These are phyloP conservation scores for Nannizzia gypsea DNA, from an alignment of 2,329 filamentous ascomycete genomes.

Conservation along the genomic window DNA sequence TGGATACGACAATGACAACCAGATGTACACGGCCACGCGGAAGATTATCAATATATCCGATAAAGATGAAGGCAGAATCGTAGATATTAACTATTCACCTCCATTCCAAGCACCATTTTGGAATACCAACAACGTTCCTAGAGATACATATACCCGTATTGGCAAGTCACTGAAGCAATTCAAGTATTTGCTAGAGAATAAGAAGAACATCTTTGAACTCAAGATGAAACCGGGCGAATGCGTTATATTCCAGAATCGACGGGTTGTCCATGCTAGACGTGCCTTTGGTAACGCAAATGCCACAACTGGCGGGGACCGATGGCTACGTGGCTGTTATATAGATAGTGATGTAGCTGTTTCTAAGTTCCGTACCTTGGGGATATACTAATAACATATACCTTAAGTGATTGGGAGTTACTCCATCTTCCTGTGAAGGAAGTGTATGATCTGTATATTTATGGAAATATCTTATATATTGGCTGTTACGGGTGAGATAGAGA, in stretches of 20 bases:
- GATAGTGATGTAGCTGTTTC: slow-evolving; percentile 51
- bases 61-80: slow-evolving; percentile 16
- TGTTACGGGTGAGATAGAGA: too few relatives aligned
- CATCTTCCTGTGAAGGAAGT: too few relatives aligned
- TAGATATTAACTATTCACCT: slow-evolving; percentile 57
- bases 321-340: slow-evolving; percentile 79
- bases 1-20: slow-evolving; percentile 54
- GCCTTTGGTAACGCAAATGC: slow-evolving; percentile 49
- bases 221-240: slow-evolving; percentile 72
- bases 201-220: slow-evolving; percentile 52
- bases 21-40: slow-evolving; percentile 50
- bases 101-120: slow-evolving; percentile 53
- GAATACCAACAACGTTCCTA: background rate
- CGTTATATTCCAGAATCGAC: slow-evolving; percentile 81
- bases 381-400: background rate
- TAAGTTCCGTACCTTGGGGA: slow-evolving; percentile 32
- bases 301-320: slow-evolving; percentile 47
- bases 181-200: slow-evolving; percentile 45
- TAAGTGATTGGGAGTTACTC: too few relatives aligned
- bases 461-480: too few relatives aligned
- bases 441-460: too few relatives aligned
- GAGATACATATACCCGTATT: slow-evolving; percentile 7
- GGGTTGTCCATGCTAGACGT: slow-evolving; percentile 71
- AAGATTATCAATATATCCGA: slow-evolving; percentile 40
- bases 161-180: slow-evolving; percentile 46